Base-by-base conservation (phyloP, 441 rosid species). In the Brassica hybrid region DNA sequence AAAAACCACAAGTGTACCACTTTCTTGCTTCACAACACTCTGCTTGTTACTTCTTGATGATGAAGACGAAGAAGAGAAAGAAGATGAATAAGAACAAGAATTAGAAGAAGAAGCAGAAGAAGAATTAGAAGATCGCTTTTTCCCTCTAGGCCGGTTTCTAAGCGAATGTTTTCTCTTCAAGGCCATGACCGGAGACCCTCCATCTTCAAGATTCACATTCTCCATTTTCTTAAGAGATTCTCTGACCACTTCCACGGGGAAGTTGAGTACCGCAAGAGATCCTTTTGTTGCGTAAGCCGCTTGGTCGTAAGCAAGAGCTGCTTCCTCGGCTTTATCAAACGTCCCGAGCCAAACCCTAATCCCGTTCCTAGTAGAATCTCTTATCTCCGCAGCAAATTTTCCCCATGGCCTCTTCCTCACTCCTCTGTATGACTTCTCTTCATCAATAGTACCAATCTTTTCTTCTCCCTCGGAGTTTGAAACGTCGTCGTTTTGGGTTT, bases 401-500 rank as follows among this genome's bases (percentile, higher is more conserved):
- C 98, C 98, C 98, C 97, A 93, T 0, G 98, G 97, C 60, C 97
- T 68, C 85, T 75, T 91, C 83, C 97, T 85, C 0, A 91, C 94
- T 5, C 98, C 98, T 73, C 97, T 82, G 78, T 86, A 93, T 0
- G 92, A 76, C 71, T 81, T 90, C 50, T 88, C 92, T 65, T 73
- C 67, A 52, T 84, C 85, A 72, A 56, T 65, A 69, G 71, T 4
- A 57, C 32, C 41, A 3, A 48, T 34, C 7, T 57, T 71, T 7
- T 67, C 82, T 60, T 76, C 84, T 38, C 67, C 78, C 30, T 75
- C 79, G 0, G 83, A 72, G 65, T 59, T 12, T 0, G 75, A 80
- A 69, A 71, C 72, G 57, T 67, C 72, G 14, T 45, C 72, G 73
- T 70, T 73, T 69, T 23, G 77, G 7, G 11, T 10, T 50, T 71